These are phyloP conservation scores for Phaeoacremonium minimum DNA, from an alignment of 2,329 filamentous ascomycete genomes.

Conservation along the genomic window DNA sequence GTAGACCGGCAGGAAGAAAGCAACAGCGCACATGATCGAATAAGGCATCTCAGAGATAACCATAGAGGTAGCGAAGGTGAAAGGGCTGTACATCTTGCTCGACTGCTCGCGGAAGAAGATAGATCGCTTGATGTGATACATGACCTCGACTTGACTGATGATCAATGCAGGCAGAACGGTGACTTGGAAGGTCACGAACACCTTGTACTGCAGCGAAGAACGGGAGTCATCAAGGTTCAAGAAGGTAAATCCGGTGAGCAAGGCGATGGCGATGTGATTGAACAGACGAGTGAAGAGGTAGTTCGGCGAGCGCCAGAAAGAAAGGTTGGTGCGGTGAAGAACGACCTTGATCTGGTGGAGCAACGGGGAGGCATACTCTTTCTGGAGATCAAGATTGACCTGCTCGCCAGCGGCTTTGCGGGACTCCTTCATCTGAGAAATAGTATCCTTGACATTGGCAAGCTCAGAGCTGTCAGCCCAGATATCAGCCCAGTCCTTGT, in stretches of 20 bases:
- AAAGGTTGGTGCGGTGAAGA: slow-evolving; percentile 65
- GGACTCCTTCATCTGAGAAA: slow-evolving; percentile 60
- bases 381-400: slow-evolving; percentile 52
- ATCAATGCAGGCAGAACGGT: slow-evolving; percentile 81
- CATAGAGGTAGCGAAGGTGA: slow-evolving; percentile 74
- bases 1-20: slow-evolving; percentile 80
- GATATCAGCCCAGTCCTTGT: slow-evolving; percentile 75
- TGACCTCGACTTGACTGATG: slow-evolving; percentile 77
- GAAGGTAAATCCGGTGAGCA: slow-evolving; percentile 77
- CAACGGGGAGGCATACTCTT: slow-evolving; percentile 79
- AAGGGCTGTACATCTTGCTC: slow-evolving; percentile 79
- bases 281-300: slow-evolving; percentile 87
- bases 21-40: slow-evolving; percentile 72
- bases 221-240: slow-evolving; percentile 73
- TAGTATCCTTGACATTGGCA: slow-evolving; percentile 60
- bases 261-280: slow-evolving; percentile 73
- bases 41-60: slow-evolving; percentile 84
- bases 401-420: slow-evolving; percentile 36
- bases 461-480: slow-evolving; percentile 73
- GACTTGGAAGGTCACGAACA: slow-evolving; percentile 89
- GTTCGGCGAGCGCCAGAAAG: slow-evolving; percentile 83
- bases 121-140: slow-evolving; percentile 74
- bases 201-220: slow-evolving; percentile 73
- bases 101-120: slow-evolving; percentile 85
- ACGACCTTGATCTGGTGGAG: slow-evolving; percentile 76